These are phyloP conservation scores for Calonectria honghensis DNA, from an alignment of 2,329 filamentous ascomycete genomes.

Conservation along the genomic window DNA sequence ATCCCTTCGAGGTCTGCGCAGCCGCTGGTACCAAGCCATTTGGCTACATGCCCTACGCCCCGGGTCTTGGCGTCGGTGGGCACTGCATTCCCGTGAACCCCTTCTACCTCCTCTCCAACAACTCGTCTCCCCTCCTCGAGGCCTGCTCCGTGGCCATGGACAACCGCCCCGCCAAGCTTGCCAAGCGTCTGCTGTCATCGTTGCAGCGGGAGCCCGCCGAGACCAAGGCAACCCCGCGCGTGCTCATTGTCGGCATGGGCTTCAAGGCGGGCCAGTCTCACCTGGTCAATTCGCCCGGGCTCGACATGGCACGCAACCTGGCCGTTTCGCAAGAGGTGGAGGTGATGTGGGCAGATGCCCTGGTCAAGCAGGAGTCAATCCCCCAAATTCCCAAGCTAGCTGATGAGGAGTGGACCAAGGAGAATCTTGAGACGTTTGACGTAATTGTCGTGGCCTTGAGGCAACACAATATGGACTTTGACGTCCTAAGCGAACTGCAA, in stretches of 20 bases:
- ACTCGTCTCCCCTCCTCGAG: constrained; percentile 63
- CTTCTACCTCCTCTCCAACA: constrained; percentile 69
- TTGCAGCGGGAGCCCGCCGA: constrained; percentile 8
- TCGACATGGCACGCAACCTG: constrained; percentile 43
- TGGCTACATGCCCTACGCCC: constrained; percentile 68
- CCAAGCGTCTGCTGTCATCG: constrained; percentile 35
- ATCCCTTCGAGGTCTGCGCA: constrained; percentile 68
- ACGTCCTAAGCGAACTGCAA: constrained; percentile 59
- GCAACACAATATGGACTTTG: constrained; percentile 48
- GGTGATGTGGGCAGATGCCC: constrained; percentile 46
- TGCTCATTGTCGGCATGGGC: constrained; percentile 48
- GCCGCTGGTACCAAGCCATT: constrained; percentile 71
- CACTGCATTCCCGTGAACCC: constrained; percentile 75
- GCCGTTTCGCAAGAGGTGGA: constrained; percentile 41
- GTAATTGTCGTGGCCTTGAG: constrained; percentile 45
- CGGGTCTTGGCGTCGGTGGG: constrained; percentile 70
- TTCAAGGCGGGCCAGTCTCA: constrained; percentile 53
- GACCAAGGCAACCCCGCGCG: constrained; percentile 31
- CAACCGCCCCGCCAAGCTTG: constrained; percentile 32
- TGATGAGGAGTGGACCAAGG: constrained; percentile 45
- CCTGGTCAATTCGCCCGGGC: constrained; percentile 48
- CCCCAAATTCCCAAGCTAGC: constrained; percentile 42
- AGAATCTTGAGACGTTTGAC: constrained; percentile 46
- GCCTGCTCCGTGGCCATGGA: constrained; percentile 26
- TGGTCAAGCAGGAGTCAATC: constrained; percentile 45